A percentile compares a stretch with the other conserved stretches of the same genome.
phyloP scores from a whole-genome alignment of 2,329 filamentous ascomycete species.

The Botrytis cinerea region DNA sequence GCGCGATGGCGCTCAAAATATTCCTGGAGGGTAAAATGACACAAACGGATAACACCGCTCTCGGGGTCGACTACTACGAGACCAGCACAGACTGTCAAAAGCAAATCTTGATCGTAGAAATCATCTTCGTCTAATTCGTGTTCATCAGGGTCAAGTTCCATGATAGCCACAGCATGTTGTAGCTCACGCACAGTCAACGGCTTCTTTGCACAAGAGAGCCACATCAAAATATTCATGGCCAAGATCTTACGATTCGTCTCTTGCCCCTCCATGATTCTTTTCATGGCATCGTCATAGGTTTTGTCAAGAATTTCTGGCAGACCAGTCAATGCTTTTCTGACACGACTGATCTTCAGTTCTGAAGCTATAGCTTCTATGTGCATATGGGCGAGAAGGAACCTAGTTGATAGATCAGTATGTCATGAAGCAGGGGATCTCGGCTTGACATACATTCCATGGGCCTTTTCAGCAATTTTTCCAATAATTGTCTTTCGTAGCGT shows the following conservation, averaged over 20 bases:
- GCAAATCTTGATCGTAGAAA: constrained; percentile 24
- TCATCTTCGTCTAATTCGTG: constrained; percentile 33
- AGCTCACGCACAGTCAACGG: constrained; percentile 44
- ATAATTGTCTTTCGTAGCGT: constrained; percentile 13
- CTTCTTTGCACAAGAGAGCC: constrained; percentile 46
- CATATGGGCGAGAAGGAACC: constrained; percentile 42
- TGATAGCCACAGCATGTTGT: constrained; percentile 47
- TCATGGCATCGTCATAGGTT: constrained; percentile 47
- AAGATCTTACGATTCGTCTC: constrained; percentile 18
- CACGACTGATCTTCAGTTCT: constrained; percentile 36
- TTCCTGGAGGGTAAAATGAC: constrained; percentile 39
- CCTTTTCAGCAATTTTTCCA: constrained; percentile 1
- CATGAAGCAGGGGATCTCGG: not conserved
- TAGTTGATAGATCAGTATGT: not conserved
- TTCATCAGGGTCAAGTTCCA: constrained; percentile 40
- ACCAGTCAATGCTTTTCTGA: constrained; percentile 38
- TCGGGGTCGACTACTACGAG: constrained; percentile 37
- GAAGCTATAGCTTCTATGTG: constrained; percentile 40
- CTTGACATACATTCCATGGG: constrained; percentile 21
- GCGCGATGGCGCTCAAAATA: constrained; percentile 31
- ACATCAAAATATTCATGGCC: constrained; percentile 33
- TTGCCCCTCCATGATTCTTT: constrained; percentile 38
- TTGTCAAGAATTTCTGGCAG: constrained; percentile 31
- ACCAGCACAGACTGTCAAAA: constrained; percentile 34
- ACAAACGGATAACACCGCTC: constrained; percentile 34